Base-by-base conservation (phyloP, 257 asterid species). In the Ballota nigra region DNA sequence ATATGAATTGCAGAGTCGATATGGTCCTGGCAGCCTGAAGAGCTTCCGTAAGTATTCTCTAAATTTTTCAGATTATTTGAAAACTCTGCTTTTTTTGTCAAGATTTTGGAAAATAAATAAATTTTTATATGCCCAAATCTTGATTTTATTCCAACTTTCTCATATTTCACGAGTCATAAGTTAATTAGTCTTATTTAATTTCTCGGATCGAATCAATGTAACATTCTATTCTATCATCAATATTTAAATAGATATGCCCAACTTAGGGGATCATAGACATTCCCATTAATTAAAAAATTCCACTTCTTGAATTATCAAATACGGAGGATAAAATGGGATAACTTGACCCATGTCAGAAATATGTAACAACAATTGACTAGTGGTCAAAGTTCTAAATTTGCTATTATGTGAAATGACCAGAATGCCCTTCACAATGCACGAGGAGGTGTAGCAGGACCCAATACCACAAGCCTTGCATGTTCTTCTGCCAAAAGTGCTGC, bases 401-500 rank as follows among this genome's bases (percentile, higher is more conserved):
- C 2, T 22, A 1, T 18, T 43, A 5, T n/a, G 10, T 76, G 74
- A 34, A 75, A 80, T 79, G 80, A 81, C 74, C 87, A 89, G 96
- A 90, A 75, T 90, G 96, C 89, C 87, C 86, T 0, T 68, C 92
- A 0, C 86, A 81, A 47, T 87, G 96, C 81, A 23, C 85, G 70
- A 71, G 87, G 81, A 66, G 96, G 66, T 90, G 97, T 76, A 59
- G 93, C 60, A 43, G 19, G 58, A 90, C 93, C 0, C 89, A 86
- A 29, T 83, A 88, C 85, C 89, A 83, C 79, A 90, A 88, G 40
- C 89, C 97, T 0, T 90, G 97, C 89, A 85, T 86, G 92, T 85
- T 88, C 86, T 90, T 88, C 80, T 90, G 97, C 58, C 91, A 85
- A 73, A 88, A 90, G 77, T 90, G 97, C 77, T 90, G 97, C 82